Conservation (phyloP, 108 stramenopile genomes). For the Discostella pseudostelligera region DNA sequence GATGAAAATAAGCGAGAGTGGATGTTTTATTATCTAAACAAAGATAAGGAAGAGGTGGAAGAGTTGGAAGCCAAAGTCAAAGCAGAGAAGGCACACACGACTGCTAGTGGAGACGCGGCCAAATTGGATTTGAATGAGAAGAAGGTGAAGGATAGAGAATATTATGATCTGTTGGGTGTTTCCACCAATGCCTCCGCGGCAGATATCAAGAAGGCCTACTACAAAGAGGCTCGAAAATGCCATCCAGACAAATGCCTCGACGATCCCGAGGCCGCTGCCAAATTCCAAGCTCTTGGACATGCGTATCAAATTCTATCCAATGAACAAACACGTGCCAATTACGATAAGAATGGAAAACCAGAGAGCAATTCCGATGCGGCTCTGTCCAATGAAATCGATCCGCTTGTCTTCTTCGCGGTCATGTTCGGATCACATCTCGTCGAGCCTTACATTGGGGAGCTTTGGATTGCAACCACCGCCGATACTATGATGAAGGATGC, state of each 20-base stretch:
- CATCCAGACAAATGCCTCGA: constrained; percentile 92
- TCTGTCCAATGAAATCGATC: constrained; percentile 73
- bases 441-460: constrained; percentile 83
- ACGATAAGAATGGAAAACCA: constrained; percentile 81
- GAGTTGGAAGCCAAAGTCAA: constrained; percentile 48
- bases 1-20: constrained; percentile 77
- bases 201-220: constrained; percentile 94
- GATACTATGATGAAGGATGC: constrained; percentile 79
- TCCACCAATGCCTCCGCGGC: constrained; percentile 70
- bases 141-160: constrained; percentile 80
- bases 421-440: constrained; percentile 87
- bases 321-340: constrained; percentile 76
- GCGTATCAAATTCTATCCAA: constrained; percentile 90
- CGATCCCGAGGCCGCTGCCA: constrained; percentile 77
- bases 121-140: constrained; percentile 34
- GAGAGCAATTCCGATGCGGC: constrained; percentile 51
- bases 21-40: constrained; percentile 69
- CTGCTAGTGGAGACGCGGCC: constrained; percentile 27
- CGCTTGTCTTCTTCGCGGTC: constrained; percentile 81
- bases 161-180: constrained; percentile 86
- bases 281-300: constrained; percentile 88
- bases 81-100: constrained; percentile 21
- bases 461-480: constrained; percentile 82
- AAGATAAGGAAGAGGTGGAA: constrained; percentile 58
- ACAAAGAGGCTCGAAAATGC: constrained; percentile 75